Percentiles rank a stretch among this genome's conserved stretches.
These are phyloP conservation scores for Yarrowia osloensis DNA, from an alignment of 805 yeast genomes.

Conservation along the genomic window DNA sequence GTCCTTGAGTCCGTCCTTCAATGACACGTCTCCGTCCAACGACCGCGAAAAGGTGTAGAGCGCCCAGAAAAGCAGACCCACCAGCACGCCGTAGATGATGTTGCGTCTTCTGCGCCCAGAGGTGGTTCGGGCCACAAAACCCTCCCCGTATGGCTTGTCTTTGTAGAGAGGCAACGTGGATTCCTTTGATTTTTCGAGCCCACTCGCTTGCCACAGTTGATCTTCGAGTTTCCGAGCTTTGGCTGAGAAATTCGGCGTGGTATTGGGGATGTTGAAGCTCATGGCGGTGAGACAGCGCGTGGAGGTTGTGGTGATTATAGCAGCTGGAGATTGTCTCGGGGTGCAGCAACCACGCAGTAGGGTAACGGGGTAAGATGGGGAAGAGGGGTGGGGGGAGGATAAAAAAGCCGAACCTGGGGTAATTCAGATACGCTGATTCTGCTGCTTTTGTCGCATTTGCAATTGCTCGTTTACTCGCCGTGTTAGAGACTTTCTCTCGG, in stretches of 20 bases:
- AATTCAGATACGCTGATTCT: not conserved
- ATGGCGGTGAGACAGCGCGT: not conserved
- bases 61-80: conserved; percentile 47
- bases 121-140: not conserved
- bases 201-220: conserved; percentile 32
- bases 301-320: not conserved
- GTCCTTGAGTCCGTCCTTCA: conserved; percentile 22
- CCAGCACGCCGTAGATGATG: conserved; percentile 47
- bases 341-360: not conserved
- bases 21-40: conserved; percentile 1
- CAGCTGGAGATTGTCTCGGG: not conserved
- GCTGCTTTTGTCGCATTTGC: too few relatives aligned
- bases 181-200: not conserved
- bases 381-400: not conserved
- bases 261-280: conserved; percentile 33
- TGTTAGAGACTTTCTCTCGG: too few relatives aligned
- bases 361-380: not conserved
- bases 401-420: not conserved
- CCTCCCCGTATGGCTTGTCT: conserved; percentile 49
- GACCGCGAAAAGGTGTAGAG: conserved; percentile 43
- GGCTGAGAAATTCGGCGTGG: conserved; percentile 32
- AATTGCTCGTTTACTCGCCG: too few relatives aligned
- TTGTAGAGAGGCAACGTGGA: conserved; percentile 52
- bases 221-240: conserved; percentile 31
- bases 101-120: conserved; percentile 35